These are phyloP conservation scores for Mycena epipterygia DNA, from an alignment of 768 basidiomycete species.

Conservation along the genomic window DNA sequence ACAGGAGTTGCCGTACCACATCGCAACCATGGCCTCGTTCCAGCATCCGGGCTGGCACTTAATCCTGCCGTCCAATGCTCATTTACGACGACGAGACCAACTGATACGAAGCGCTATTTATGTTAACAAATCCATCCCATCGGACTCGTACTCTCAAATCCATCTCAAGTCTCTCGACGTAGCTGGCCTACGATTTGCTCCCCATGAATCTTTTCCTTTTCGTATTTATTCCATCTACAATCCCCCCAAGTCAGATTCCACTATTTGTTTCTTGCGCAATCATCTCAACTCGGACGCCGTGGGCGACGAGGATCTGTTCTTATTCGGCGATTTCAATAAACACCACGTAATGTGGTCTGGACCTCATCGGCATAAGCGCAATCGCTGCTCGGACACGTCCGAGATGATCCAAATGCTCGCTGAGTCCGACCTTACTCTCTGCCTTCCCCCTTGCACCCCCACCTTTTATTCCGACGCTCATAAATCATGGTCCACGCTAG, in stretches of 20 bases:
- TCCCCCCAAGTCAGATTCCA: slow-evolving; percentile 1
- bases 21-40: background rate
- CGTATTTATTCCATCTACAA: slow-evolving; percentile 12
- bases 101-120: slow-evolving; percentile 1
- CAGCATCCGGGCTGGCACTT: slow-evolving; percentile 2
- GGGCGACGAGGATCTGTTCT: background rate
- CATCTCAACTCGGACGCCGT: slow-evolving; percentile 6
- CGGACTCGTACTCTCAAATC: background rate
- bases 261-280: background rate
- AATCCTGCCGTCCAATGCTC: background rate
- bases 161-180: background rate
- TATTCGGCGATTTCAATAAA: slow-evolving; percentile 26
- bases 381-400: slow-evolving; percentile 1
- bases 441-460: slow-evolving; percentile 2
- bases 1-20: slow-evolving; percentile 5
- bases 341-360: slow-evolving; percentile 30
- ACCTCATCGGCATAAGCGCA: background rate
- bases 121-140: slow-evolving; percentile 6
- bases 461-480: slow-evolving; percentile 13
- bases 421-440: background rate
- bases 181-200: background rate
- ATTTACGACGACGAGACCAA: slow-evolving; percentile 5
- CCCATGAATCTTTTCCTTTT: background rate
- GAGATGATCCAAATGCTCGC: background rate
- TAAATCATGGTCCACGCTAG: slow-evolving; percentile 18